Evolutionary conservation across 2,329 filamentous ascomycete genomes (phyloP), one percentile per base, ranked within the genome.

Genomic region (Aureobasidium uvarum): DNA sequence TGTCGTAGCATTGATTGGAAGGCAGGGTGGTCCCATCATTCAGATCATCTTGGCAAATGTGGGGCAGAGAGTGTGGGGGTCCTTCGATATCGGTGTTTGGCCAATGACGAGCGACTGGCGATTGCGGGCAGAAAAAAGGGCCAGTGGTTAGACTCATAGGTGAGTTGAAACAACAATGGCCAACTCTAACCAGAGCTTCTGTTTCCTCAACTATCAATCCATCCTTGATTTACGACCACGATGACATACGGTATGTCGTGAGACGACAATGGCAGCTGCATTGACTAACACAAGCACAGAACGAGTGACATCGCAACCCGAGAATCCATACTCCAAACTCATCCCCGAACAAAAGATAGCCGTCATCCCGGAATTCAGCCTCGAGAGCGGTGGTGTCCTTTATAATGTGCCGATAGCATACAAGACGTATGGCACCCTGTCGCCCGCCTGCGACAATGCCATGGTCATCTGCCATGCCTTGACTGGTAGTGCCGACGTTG

Each of bases 331-430:
- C 76, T 86, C 91, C 67, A 79, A 84, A 69, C 83, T 98, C 73
- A 96, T 99, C 62, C 89, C 92, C 62, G 89, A 96, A 72, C 95
- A 98, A 79, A 84, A 89, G 63, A 89, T 96, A 73, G 92, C 90
- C 66, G 86, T 95, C 67, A 86, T 99, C 64, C 94, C 95, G 1
- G 88, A 88, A 31, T 96, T 97, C 77, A 92, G 89, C 10, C 89
- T 99, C 70, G 95, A 99, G 77, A 98, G 93, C 1, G 95, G 95
- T 56, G 91, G 90, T 28, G 89, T 85, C 0, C 83, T 99, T 23
- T 80, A 84, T 70, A 95, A 98, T 85, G 84, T 88, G 18, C 85
- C 84, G 2, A 80, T 89, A 59, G 86, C 86, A 66, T 88, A 88
- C 77, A 88, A 86, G 67, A 85, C 83, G 3, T 84, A 84, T 66